Percentiles rank a stretch among this genome's conserved stretches.
Conservation (phyloP, 176 grass and related monocot species). For the Avena insularis region DNA sequence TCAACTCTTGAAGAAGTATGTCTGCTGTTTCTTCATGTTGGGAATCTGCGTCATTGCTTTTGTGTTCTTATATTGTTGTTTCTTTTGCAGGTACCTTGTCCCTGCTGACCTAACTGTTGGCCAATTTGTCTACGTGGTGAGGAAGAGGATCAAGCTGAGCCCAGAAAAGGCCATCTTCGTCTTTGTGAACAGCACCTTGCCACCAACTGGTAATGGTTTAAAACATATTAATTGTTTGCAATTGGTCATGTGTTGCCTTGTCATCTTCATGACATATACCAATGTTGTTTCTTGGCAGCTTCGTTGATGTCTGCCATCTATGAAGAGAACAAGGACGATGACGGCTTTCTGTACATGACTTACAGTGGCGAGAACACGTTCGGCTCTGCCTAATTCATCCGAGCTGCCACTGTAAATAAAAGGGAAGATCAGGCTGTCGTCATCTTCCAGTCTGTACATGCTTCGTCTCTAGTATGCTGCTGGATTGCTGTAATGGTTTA, state of each 20-base stretch:
- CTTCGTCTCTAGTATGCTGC: constrained; percentile 25
- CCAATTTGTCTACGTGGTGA: constrained; percentile 88
- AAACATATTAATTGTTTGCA: background rate
- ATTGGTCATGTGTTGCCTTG: background rate
- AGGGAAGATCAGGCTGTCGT: constrained; percentile 12
- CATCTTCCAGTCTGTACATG: constrained; percentile 41
- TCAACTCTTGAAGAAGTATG: background rate
- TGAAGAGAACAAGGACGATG: constrained; percentile 90
- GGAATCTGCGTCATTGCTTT: background rate
- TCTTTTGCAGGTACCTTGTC: constrained; percentile 69
- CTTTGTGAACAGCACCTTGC: constrained; percentile 85
- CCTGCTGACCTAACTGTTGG: constrained; percentile 85
- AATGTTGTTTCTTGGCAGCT: constrained; percentile 44
- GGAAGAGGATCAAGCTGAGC: constrained; percentile 91
- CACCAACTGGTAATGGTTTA: constrained; percentile 61
- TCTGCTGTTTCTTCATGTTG: background rate
- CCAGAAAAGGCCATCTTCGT: constrained; percentile 93
- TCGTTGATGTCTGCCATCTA: constrained; percentile 92
- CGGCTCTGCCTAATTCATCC: constrained; percentile 50
- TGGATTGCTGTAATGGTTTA: constrained; percentile 36
- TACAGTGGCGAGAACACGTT: constrained; percentile 97
- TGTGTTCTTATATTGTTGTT: background rate
- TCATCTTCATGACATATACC: background rate
- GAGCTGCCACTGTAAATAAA: constrained; percentile 53
- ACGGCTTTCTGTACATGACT: constrained; percentile 95